Base-by-base conservation (phyloP, 441 rosid species). In the Euphorbia corollata region DNA sequence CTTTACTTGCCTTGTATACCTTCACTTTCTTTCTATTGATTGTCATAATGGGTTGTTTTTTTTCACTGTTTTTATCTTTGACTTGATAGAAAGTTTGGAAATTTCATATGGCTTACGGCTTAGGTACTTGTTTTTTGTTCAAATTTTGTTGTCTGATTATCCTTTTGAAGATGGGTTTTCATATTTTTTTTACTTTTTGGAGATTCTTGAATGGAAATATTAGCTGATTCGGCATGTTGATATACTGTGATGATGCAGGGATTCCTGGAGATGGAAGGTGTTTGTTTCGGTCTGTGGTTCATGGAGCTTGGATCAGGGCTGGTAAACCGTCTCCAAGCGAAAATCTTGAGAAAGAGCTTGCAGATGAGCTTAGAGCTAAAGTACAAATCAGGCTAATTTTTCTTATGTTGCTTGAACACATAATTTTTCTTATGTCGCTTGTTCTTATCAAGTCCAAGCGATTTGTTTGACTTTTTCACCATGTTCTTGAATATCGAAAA, bases 261-360 rank as follows among this genome's bases (percentile, higher is more conserved):
- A 78, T 88, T 60, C 79, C 85, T 2, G 90, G 94, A 62, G 94
- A 86, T 66, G 90, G 91, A 36, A 86, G 94, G 70, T 88, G 94
- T 71, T 75, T 88, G 80, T 88, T 88, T 64, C 84, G 88, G 66
- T 88, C 94, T 1, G 87, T 86, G 59, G 79, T 81, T 39, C 89
- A 82, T 47, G 94, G 91, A 16, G 85, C 80, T 48, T 78, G 77
- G 68, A 79, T 81, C 66, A 67, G 85, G 74, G 55, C 69, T 32
- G 91, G 94, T 71, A 83, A 74, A 81, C 86, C 82, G 66, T 80
- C 86, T 65, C 89, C 84, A 8, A 73, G 68, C 16, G 94, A 86
- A 55, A 77, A 76, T 77, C 70, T 54, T 18, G 83, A 88, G 70
- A 88, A 77, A 71, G 76, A 83, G 69, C 85, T 82, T 62, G 91